These are phyloP conservation scores for Wallemia mellicola DNA, from an alignment of 1,284 basidiomycete genomes.

Conservation along the genomic window DNA sequence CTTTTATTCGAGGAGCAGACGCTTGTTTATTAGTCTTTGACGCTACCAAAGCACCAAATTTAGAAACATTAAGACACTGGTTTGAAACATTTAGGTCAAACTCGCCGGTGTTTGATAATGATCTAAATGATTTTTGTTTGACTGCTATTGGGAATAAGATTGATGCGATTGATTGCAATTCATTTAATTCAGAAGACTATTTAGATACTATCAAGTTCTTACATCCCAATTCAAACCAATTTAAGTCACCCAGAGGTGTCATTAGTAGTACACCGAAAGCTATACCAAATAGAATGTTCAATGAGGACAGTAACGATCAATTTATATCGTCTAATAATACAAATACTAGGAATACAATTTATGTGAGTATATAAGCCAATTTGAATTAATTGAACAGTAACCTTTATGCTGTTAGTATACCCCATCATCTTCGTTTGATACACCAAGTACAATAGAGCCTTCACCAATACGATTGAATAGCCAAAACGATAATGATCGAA, in stretches of 20 bases:
- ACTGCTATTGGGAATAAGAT: not conserved
- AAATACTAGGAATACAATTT: not conserved
- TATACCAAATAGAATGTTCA: too few relatives aligned
- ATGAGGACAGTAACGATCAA: too few relatives aligned
- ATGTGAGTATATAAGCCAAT: not conserved
- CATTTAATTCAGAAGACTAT: not conserved
- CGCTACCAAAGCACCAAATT: not conserved
- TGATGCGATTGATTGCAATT: not conserved
- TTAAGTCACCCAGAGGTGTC: too few relatives aligned
- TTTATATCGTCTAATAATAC: too few relatives aligned
- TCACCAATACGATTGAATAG: too few relatives aligned
- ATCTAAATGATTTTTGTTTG: not conserved
- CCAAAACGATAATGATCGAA: not conserved
- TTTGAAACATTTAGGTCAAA: not conserved
- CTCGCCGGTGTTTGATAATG: not conserved
- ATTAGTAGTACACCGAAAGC: too few relatives aligned
- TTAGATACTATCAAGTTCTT: not conserved
- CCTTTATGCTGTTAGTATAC: not conserved
- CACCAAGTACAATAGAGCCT: too few relatives aligned
- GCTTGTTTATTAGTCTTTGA: not conserved
- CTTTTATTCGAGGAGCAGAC: not conserved
- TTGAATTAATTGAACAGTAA: not conserved
- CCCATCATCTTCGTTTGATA: not conserved
- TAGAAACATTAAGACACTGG: not conserved
- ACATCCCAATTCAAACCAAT: not conserved